These are phyloP conservation scores for Psidium guajava DNA, from an alignment of 345 rosid genomes.

Conservation along the genomic window DNA sequence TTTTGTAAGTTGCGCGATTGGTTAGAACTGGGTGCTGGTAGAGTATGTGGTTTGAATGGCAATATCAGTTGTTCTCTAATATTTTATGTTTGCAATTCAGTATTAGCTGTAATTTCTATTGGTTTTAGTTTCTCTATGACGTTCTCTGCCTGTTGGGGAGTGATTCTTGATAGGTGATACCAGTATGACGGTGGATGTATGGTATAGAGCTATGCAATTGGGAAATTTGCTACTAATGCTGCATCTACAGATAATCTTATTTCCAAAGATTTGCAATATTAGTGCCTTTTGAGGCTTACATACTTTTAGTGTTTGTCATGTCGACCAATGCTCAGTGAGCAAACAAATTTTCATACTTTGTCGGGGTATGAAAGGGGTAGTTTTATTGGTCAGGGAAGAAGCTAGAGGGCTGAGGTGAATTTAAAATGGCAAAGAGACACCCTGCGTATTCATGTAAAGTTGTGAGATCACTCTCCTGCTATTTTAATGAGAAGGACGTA, in stretches of 20 bases:
- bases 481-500: too few species aligned
- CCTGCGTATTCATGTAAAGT: background rate
- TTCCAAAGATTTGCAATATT: background rate
- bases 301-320: background rate
- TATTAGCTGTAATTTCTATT: background rate
- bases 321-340: background rate
- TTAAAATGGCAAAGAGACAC: background rate
- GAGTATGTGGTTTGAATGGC: background rate
- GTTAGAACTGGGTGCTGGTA: rapidly evolving
- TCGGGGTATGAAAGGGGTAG: background rate
- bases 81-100: background rate
- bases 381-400: background rate
- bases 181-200: background rate
- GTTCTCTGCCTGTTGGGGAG: background rate
- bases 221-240: background rate
- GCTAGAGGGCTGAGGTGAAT: background rate
- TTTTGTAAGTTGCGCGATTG: background rate
- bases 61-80: background rate
- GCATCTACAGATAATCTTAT: background rate
- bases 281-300: background rate
- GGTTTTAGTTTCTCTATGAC: too few species aligned
- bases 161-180: background rate
- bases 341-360: background rate
- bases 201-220: background rate
- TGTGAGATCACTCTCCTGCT: background rate